These are phyloP conservation scores for Rhizophagus prolifer DNA, from an alignment of 192 early-diverging fungal species.

Conservation along the genomic window DNA sequence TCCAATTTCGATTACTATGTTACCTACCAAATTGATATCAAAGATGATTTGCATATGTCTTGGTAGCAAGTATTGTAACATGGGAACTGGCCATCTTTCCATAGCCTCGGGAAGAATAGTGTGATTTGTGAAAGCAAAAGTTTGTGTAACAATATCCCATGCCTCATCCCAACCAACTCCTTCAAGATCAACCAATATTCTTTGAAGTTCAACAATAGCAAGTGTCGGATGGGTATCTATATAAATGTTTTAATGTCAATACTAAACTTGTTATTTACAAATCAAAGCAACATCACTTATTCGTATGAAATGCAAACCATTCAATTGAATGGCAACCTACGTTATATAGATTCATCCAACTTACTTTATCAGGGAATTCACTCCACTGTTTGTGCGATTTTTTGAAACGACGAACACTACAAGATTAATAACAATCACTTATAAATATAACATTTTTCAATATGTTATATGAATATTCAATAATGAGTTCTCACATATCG, in stretches of 20 bases:
- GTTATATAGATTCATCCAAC: not conserved
- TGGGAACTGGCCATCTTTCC: constrained; percentile 96
- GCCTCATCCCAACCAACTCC: constrained; percentile 91
- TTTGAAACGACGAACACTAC: constrained; percentile 88
- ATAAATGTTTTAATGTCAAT: not conserved
- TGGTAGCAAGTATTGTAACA: constrained; percentile 89
- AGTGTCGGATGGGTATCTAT: constrained; percentile 95
- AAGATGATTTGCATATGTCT: constrained; percentile 99
- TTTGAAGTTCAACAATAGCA: constrained; percentile 89
- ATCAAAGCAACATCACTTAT: not conserved
- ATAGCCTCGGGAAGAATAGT: constrained; percentile 98
- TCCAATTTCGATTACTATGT: not conserved
- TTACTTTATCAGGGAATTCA: constrained; percentile 88
- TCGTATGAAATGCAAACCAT: constrained; percentile 52
- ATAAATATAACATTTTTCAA: constrained; percentile 34
- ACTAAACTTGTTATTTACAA: not conserved
- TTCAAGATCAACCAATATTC: constrained; percentile 91
- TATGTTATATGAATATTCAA: constrained; percentile 21
- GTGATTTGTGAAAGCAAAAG: constrained; percentile 98
- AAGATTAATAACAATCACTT: not conserved
- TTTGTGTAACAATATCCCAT: constrained; percentile 86
- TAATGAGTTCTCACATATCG: constrained; percentile 56
- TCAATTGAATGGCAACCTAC: constrained; percentile 83
- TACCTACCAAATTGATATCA: constrained; percentile 84
- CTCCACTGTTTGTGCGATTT: constrained; percentile 78